Conservation (phyloP, 1,284 basidiomycete species). For the Rhodofomes roseus region DNA sequence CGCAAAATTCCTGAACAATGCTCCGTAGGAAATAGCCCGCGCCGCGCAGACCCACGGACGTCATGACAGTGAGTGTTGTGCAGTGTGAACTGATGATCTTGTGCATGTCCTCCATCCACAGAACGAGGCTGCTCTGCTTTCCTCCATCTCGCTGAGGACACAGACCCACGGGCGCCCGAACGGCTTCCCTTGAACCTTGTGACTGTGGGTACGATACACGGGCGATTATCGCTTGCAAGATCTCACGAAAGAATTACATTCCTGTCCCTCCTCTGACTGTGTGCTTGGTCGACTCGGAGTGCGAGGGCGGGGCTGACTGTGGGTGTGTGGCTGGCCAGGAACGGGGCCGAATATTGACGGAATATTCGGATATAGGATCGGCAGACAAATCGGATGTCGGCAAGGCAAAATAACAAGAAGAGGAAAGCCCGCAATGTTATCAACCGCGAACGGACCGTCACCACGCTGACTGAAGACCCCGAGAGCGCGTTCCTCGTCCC, state of each 20-base stretch:
- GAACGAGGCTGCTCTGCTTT: too few species aligned
- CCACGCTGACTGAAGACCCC: conserved; percentile 55
- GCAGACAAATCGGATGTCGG: conserved; percentile 42
- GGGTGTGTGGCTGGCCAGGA: background rate
- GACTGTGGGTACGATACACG: background rate
- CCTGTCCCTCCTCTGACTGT: background rate
- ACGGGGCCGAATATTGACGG: conserved; percentile 1
- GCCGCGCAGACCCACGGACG: too few species aligned
- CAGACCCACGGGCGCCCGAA: background rate
- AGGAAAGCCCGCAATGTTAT: conserved; percentile 46
- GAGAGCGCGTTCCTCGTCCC: conserved; percentile 45
- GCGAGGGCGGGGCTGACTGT: background rate
- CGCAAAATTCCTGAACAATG: too few species aligned
- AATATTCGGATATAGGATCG: background rate
- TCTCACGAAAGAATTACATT: background rate
- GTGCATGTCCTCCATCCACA: background rate
- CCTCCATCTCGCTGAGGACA: too few species aligned
- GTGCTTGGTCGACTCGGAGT: background rate
- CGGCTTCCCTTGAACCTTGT: background rate
- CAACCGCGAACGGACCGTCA: conserved; percentile 60
- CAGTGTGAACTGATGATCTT: background rate
- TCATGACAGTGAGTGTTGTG: too few species aligned
- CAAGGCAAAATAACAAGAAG: conserved; percentile 54
- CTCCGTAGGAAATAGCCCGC: too few species aligned
- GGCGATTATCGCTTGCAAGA: background rate